Evolutionary conservation across 1,284 basidiomycete genomes (phyloP), one percentile per base, ranked within the genome.

Genomic region (Takashimella koratensis): DNA sequence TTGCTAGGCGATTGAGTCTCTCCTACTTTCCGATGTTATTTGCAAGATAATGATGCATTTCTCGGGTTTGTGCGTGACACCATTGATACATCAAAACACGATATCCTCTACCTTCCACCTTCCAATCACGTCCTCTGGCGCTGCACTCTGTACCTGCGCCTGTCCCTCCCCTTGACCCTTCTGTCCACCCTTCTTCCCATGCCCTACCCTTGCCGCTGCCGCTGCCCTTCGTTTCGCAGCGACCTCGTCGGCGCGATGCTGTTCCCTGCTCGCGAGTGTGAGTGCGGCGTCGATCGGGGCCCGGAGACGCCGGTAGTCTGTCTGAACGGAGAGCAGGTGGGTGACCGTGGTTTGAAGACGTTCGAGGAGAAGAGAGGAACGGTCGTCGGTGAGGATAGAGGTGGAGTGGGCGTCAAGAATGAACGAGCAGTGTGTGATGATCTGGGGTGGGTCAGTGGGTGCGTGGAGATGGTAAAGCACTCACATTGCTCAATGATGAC

Each of bases 341-440:
- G 57, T 60, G 19, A 74, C 58, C 0, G 63, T 52, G 0, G 55
- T 56, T 52, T 68, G 58, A 3, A 74, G 57, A 5, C 59, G 56
- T 27, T 57, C 54, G 22, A 76, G 61, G 20, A 66, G 59, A 19
- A 49, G 26, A 43, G 68, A 62, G 3, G 59, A 53, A 12, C 56
- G 56, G 12, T 59, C 46, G 44, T 73, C 53, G 19, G 64, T 57
- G 20, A 76, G 52, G 51, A 76, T 65, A 5, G 57, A 49, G 2
- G 71, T 71, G n/a, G 74, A 64, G 55, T 74, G 73, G 1, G 75
- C 65, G 61, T 76, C 75, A 30, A 76, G 67, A n/a, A 76, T 53
- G 5, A 66, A 52, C 10, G 66, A 65, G 12, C 68, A 60, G 59
- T 76, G 70, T 20, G 58, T 50, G 39, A 75, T 61, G 23, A 71